A percentile compares a stretch with the other conserved stretches of the same genome.
Conservation (phyloP, 2,329 filamentous ascomycete genomes). For the Cucurbitaria berberidis region DNA sequence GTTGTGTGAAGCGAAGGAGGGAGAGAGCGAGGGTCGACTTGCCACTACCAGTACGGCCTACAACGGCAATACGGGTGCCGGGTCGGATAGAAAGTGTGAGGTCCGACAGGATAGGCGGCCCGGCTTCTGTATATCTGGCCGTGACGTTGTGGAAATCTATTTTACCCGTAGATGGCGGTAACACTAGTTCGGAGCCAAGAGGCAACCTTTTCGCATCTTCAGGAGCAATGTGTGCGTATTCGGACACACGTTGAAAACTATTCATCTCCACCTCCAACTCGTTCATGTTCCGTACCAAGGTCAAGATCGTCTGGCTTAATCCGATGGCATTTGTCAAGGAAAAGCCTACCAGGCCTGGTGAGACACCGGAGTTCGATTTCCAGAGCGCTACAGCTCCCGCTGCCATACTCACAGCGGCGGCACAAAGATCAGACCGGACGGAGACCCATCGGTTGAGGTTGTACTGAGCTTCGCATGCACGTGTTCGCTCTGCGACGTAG, state of each 20-base stretch:
- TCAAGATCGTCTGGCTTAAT: neutral
- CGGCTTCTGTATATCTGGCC: slow-evolving; percentile 16
- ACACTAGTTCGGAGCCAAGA: slow-evolving; percentile 1
- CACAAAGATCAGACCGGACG: neutral
- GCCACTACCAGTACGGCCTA: slow-evolving; percentile 53
- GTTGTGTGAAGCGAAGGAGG: slow-evolving; percentile 52
- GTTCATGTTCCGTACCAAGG: neutral
- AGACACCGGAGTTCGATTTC: neutral
- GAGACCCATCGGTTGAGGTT: neutral
- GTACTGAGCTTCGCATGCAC: neutral
- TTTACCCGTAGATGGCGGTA: slow-evolving; percentile 15
- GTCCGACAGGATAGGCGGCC: slow-evolving; percentile 54
- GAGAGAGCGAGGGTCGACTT: slow-evolving; percentile 77
- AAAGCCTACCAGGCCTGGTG: neutral
- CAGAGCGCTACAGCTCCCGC: neutral
- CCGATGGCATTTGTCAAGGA: neutral
- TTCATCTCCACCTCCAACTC: neutral
- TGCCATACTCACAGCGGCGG: neutral
- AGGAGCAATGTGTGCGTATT: neutral
- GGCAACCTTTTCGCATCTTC: neutral
- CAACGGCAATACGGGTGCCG: slow-evolving; percentile 21
- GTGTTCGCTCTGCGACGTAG: neutral
- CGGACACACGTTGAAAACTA: neutral
- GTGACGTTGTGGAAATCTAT: slow-evolving; percentile 47
- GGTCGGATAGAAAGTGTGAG: slow-evolving; percentile 66